A percentile compares a stretch with the other conserved stretches of the same genome.
Conservation (phyloP, 139 green algal species). For the Coelastrella sp. region DNA sequence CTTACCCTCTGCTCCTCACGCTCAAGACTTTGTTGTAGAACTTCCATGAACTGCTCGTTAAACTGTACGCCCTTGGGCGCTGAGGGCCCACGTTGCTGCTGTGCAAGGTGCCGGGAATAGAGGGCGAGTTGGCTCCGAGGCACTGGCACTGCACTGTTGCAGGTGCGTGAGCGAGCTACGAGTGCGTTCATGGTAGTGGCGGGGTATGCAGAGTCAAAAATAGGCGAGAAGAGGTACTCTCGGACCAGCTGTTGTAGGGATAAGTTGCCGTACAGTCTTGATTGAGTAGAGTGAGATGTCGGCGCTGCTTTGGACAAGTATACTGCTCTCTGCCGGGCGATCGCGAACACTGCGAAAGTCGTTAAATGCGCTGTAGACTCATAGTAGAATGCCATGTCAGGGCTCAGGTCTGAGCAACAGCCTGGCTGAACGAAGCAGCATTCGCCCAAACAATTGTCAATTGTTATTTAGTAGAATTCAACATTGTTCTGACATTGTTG, state of each 20-base stretch:
- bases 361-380: background rate
- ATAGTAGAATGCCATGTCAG: background rate
- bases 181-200: background rate
- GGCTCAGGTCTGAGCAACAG: background rate
- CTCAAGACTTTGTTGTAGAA: slow-evolving; percentile 13
- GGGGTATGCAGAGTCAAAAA: background rate
- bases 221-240: background rate
- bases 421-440: no score
- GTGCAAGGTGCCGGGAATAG: background rate
- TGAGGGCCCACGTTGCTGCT: background rate
- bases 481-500: no score
- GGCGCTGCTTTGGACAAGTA: no score
- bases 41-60: slow-evolving; percentile 36
- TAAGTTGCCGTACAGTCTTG: background rate
- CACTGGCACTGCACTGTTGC: background rate
- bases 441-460: no score
- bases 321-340: no score
- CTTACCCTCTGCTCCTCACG: slow-evolving; percentile 37
- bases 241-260: background rate
- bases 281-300: no score
- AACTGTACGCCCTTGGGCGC: slow-evolving; percentile 33
- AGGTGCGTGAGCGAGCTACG: background rate
- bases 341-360: no score
- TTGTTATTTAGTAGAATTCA: no score
- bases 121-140: background rate